Conservation (phyloP, 2,329 filamentous ascomycete genomes). For the Hypocreales sp. region DNA sequence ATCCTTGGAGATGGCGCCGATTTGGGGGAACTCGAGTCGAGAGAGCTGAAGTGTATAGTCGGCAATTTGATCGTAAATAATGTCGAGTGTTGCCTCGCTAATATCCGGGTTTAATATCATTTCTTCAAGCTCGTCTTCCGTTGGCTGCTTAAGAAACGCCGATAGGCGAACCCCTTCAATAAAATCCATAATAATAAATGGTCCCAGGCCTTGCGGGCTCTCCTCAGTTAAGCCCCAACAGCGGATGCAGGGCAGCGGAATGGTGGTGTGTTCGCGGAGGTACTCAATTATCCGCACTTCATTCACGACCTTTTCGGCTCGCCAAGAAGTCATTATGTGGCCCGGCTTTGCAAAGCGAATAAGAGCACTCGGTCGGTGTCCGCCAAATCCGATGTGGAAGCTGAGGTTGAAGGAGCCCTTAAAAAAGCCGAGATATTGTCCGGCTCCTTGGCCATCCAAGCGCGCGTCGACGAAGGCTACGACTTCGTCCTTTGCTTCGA, state of each 20-base stretch:
- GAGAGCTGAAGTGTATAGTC: slow-evolving; percentile 14
- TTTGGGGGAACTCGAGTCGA: slow-evolving; percentile 12
- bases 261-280: slow-evolving; percentile 12
- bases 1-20: slow-evolving; percentile 18
- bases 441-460: slow-evolving; percentile 4
- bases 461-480: slow-evolving; percentile 8
- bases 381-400: slow-evolving; percentile 8
- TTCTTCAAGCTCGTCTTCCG: slow-evolving; percentile 4
- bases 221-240: slow-evolving; percentile 13
- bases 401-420: slow-evolving; percentile 14
- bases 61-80: slow-evolving; percentile 10
- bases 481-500: slow-evolving; percentile 9
- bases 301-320: slow-evolving; percentile 17
- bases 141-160: slow-evolving; percentile 11
- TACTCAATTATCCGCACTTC: slow-evolving; percentile 12
- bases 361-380: slow-evolving; percentile 8
- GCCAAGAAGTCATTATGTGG: slow-evolving; percentile 5
- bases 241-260: slow-evolving; percentile 13
- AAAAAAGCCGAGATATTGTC: slow-evolving; percentile 9
- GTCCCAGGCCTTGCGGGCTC: slow-evolving; percentile 14
- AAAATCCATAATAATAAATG: slow-evolving; percentile 18
- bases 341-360: slow-evolving; percentile 13
- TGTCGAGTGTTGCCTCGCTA: slow-evolving; percentile 7
- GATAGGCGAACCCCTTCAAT: slow-evolving; percentile 11
- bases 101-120: slow-evolving; percentile 7